A percentile compares a stretch with the other conserved stretches of the same genome.
Evolutionary conservation across 495 filamentous ascomycete species (phyloP).

Genomic region (Neurospora sp.): DNA sequence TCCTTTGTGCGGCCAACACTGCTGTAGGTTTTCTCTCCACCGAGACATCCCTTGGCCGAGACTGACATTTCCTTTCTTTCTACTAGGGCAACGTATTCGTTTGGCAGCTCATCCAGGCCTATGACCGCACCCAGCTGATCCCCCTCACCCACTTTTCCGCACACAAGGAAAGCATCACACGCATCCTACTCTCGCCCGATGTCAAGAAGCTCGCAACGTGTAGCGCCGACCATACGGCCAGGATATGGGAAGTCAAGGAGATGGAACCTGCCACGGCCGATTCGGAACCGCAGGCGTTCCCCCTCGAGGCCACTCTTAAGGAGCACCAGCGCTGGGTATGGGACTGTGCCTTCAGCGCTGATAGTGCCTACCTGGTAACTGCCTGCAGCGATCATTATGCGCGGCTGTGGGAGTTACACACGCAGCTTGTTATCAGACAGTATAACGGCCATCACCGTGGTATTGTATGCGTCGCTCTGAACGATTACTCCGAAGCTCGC

Average conservation of each 20-base stretch:
- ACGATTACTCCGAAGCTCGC: constrained; percentile 81
- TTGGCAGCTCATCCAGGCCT: constrained; percentile 80
- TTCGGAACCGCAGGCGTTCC: constrained; percentile 41
- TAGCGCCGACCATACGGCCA: constrained; percentile 94
- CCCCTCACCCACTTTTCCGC: constrained; percentile 89
- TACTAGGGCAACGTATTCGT: constrained; percentile 88
- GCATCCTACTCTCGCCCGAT: constrained; percentile 90
- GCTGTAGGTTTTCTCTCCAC: constrained; percentile 41
- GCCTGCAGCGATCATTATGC: constrained; percentile 97
- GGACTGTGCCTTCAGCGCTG: constrained; percentile 97
- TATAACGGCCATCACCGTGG: constrained; percentile 97
- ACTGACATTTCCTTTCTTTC: neutral
- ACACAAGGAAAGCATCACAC: constrained; percentile 88
- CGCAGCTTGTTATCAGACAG: constrained; percentile 84
- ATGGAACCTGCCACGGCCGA: constrained; percentile 39
- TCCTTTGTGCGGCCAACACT: constrained; percentile 95
- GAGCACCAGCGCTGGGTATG: constrained; percentile 98
- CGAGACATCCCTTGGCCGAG: neutral
- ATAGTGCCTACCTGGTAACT: constrained; percentile 94
- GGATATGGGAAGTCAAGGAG: constrained; percentile 86
- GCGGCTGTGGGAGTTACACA: constrained; percentile 82
- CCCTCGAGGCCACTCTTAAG: constrained; percentile 79
- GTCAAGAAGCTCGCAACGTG: constrained; percentile 96
- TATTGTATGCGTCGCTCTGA: constrained; percentile 90
- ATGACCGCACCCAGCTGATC: constrained; percentile 76